These are phyloP conservation scores for Coemansia guatemalensis DNA, from an alignment of 192 early-diverging fungal species.

Conservation along the genomic window DNA sequence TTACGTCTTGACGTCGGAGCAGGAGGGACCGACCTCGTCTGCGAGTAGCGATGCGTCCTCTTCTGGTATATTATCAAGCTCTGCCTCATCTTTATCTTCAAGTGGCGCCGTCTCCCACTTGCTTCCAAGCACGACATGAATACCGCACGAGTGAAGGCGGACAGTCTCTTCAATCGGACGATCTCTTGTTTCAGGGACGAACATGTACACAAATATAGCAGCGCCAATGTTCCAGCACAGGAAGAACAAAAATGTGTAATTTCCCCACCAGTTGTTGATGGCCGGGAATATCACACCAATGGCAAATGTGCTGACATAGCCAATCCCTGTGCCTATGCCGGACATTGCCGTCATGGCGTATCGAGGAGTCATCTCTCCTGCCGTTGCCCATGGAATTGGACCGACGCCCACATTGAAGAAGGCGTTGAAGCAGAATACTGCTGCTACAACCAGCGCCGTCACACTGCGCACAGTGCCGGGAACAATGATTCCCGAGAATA, in stretches of 20 bases:
- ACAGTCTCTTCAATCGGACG: constrained; percentile 67
- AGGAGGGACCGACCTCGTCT: neutral
- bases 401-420: constrained; percentile 79
- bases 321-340: constrained; percentile 67
- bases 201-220: constrained; percentile 63
- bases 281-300: constrained; percentile 63
- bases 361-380: constrained; percentile 75
- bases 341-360: constrained; percentile 72
- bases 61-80: neutral
- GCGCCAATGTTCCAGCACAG: constrained; percentile 60
- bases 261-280: constrained; percentile 52
- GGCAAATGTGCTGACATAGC: constrained; percentile 65
- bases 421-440: constrained; percentile 73
- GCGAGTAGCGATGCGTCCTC: neutral
- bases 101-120: constrained; percentile 36
- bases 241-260: constrained; percentile 68
- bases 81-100: constrained; percentile 19
- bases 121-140: constrained; percentile 43
- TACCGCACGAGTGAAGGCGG: constrained; percentile 43
- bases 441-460: constrained; percentile 55
- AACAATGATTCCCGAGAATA: constrained; percentile 61
- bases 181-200: constrained; percentile 81
- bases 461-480: constrained; percentile 58
- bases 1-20: neutral
- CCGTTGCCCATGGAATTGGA: constrained; percentile 78